Evolutionary conservation across 495 filamentous ascomycete species (phyloP), one percentile per base, ranked within the genome.

Genomic region (Aspergillus nanangensis): DNA sequence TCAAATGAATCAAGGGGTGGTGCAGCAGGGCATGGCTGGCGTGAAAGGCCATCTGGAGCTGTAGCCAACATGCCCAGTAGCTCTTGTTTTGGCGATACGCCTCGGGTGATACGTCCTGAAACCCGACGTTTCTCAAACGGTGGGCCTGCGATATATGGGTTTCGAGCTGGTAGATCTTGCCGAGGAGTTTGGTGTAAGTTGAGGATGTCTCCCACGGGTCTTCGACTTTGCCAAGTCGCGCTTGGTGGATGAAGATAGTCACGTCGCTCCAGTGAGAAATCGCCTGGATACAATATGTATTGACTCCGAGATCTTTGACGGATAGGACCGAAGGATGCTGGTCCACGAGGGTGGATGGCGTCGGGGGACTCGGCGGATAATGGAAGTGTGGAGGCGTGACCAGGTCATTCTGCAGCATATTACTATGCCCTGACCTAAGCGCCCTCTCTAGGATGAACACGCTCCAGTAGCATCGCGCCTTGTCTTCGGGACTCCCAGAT

Each of bases 81-180:
- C 37, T 22, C 13, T 40, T 21, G 21, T 51, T 27, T 14, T 42
- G 21, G n/a, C 23, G 13, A 14, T 45, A 3, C 11, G 50, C 47
- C n/a, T 34, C 33, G 24, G 44, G 23, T 13, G 55, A 47, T 21
- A 41, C 35, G 27, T 47, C 44, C 5, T 38, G 36, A 22, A 54
- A 54, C 7, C 29, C 14, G 4, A 49, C 48, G 29, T 51, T 58
- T 11, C 38, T 46, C 9, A 47, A 44, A 9, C 37, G 42, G 23
- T 51, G 48, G 13, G 13, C 22, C 10, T 51, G 42, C 5, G 48
- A 18, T 17, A 42, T 8, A 3, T 22, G 8, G 14, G 42, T 14
- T 3, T 51, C 48, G 27, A 38, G 46, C 29, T 51, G 23, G 18
- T 47, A 33, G 8, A 38, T 27, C 5, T 43, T 31, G 3, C 32